These are phyloP conservation scores for Solanum raphanifolium DNA, from an alignment of 257 asterid species.

Conservation along the genomic window DNA sequence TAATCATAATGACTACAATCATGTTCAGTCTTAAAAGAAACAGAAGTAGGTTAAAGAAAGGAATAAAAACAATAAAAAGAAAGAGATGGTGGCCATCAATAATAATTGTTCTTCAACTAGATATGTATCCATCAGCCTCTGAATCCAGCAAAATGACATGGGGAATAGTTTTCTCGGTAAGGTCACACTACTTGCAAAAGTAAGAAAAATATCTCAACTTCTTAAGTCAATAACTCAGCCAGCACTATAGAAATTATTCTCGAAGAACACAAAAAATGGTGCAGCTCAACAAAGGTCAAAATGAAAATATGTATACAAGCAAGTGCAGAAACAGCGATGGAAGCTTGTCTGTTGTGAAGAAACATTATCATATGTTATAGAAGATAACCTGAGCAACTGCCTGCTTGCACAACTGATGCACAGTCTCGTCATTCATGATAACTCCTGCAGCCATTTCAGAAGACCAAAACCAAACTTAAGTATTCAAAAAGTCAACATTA, in stretches of 20 bases:
- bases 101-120: not conserved
- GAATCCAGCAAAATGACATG: not conserved
- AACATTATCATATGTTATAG: not conserved
- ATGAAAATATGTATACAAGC: not conserved
- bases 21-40: not conserved
- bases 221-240: not conserved
- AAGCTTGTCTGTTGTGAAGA: not conserved
- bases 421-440: constrained; percentile 93
- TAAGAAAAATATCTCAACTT: not conserved
- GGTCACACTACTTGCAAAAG: not conserved
- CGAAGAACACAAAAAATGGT: not conserved
- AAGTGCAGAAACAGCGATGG: not conserved
- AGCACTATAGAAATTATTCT: not conserved
- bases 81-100: not conserved
- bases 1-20: not conserved
- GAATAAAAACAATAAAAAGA: not conserved
- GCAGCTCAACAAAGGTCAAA: not conserved
- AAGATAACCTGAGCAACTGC: constrained; percentile 83
- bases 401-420: constrained; percentile 88
- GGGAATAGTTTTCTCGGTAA: not conserved
- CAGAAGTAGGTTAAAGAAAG: not conserved
- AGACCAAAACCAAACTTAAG: not conserved
- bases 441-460: constrained; percentile 62
- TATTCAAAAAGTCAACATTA: not conserved
- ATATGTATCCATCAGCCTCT: not conserved